Percentiles rank a stretch among this genome's conserved stretches.
Evolutionary conservation across 163 green algal genomes (phyloP).

Genomic region (Volvox carteri): DNA sequence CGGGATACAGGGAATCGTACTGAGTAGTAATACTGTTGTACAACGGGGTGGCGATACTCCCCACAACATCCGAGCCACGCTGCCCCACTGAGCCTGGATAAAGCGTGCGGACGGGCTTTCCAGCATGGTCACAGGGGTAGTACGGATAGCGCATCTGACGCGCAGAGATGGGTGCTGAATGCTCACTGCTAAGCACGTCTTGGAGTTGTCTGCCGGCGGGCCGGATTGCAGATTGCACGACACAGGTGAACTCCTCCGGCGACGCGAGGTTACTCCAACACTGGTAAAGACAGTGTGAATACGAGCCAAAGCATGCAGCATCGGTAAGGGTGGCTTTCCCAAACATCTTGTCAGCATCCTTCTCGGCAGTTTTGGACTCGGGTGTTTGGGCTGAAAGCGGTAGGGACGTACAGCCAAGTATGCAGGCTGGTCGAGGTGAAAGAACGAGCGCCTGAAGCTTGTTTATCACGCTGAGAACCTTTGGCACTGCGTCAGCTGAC

Average conservation of each 20-base stretch:
- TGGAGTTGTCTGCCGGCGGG: neutral
- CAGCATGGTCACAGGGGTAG: neutral
- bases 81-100: neutral
- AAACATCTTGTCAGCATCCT: neutral
- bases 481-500: neutral
- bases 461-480: neutral
- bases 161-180: neutral
- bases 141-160: neutral
- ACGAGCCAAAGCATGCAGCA: slow-evolving; percentile 2
- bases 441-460: neutral
- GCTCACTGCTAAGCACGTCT: neutral
- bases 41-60: neutral
- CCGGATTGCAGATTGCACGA: neutral
- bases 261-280: slow-evolving; percentile 5
- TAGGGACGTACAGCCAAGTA: neutral
- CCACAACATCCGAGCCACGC: neutral
- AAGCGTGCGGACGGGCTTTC: neutral
- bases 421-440: neutral
- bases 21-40: neutral
- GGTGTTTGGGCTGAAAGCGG: neutral
- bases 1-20: neutral
- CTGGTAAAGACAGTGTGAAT: neutral
- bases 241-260: neutral
- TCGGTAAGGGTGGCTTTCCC: neutral
- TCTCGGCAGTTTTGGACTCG: neutral